A percentile compares a stretch with the other conserved stretches of the same genome.
Conservation (phyloP, 192 early-diverging fungal genomes). For the Thamnidium elegans region DNA sequence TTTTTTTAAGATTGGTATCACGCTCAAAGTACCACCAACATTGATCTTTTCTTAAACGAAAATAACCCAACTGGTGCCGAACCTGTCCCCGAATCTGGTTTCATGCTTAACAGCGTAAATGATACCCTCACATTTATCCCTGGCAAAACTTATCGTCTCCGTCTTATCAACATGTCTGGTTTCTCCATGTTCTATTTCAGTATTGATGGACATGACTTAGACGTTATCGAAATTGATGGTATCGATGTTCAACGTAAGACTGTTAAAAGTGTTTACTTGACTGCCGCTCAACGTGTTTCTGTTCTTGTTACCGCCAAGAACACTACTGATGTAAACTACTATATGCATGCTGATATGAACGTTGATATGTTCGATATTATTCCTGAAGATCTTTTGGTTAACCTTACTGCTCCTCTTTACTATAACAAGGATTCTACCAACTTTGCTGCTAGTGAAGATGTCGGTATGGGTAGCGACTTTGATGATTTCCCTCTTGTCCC, state of each 20-base stretch:
- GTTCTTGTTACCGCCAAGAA: conserved; percentile 75
- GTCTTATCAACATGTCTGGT: conserved; percentile 73
- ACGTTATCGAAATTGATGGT: conserved; percentile 74
- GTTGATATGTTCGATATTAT: conserved; percentile 71
- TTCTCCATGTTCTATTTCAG: conserved; percentile 63
- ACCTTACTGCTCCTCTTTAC: conserved; percentile 57
- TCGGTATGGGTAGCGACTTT: conserved; percentile 47
- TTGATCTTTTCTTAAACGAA: conserved; percentile 58
- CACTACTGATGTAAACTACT: conserved; percentile 59
- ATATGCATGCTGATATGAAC: conserved; percentile 74
- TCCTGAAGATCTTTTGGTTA: conserved; percentile 50
- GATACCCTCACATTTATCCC: conserved; percentile 49
- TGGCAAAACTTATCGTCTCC: conserved; percentile 74
- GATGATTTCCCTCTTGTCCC: conserved; percentile 57
- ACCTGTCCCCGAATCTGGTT: conserved; percentile 63
- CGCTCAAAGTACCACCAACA: conserved; percentile 44
- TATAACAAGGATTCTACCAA: conserved; percentile 41
- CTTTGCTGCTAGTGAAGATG: conserved; percentile 23
- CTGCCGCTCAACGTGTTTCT: conserved; percentile 77
- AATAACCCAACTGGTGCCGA: conserved; percentile 74
- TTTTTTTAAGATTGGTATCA: conserved; percentile 55
- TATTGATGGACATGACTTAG: conserved; percentile 65
- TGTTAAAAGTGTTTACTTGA: conserved; percentile 55
- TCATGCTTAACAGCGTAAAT: conserved; percentile 52
- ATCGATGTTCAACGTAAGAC: conserved; percentile 55